These are phyloP conservation scores for Scenedesmus sp. DNA, from an alignment of 163 green algal genomes.

Conservation along the genomic window DNA sequence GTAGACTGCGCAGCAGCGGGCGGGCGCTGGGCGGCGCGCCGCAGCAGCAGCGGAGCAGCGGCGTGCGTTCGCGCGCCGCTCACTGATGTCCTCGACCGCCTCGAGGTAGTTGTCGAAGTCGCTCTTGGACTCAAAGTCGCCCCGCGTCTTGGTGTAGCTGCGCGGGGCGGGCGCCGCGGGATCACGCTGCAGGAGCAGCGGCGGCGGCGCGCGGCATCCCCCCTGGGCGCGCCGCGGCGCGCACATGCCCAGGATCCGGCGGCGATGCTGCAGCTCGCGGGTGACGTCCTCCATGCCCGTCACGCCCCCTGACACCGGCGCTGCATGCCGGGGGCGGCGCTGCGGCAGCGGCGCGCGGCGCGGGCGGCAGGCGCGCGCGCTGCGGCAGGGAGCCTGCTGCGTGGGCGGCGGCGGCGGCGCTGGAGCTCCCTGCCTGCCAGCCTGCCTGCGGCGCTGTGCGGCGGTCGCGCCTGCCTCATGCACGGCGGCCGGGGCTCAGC, in stretches of 20 bases:
- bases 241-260: conserved; percentile 33
- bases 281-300: conserved; percentile 26
- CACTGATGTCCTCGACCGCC: conserved; percentile 61
- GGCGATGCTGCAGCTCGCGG: conserved; percentile 5
- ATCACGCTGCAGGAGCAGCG: neutral
- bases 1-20: conserved; percentile 47
- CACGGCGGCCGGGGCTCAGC: too few species aligned
- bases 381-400: too few species aligned
- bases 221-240: neutral
- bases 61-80: neutral
- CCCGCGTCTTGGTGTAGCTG: conserved; percentile 57
- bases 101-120: conserved; percentile 60
- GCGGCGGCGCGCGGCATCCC: neutral
- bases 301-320: too few species aligned
- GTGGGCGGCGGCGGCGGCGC: too few species aligned
- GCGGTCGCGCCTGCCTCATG: too few species aligned
- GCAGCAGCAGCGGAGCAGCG: neutral
- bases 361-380: too few species aligned
- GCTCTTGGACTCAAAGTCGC: conserved; percentile 52
- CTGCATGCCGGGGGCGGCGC: too few species aligned
- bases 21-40: neutral
- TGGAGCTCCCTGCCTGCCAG: too few species aligned
- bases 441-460: too few species aligned
- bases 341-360: too few species aligned
- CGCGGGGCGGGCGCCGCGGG: neutral